These are phyloP conservation scores for Globisporangium spinosum DNA, from an alignment of 352 stramenopile species.

Conservation along the genomic window DNA sequence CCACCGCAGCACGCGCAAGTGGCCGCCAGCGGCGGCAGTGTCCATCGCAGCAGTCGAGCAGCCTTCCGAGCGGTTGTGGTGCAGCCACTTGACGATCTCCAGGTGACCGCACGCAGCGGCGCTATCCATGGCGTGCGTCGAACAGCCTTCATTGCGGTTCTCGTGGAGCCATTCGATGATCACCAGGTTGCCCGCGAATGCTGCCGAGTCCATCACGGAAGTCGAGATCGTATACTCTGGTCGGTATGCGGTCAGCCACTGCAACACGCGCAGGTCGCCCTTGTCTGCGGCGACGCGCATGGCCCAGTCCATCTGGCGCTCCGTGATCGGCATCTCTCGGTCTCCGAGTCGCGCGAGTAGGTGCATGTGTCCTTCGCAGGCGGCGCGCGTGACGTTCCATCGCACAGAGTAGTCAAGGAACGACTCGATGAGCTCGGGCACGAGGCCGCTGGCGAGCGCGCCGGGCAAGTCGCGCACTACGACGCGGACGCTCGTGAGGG, in stretches of 20 bases:
- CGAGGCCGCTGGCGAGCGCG: conserved; percentile 30
- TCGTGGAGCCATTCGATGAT: conserved; percentile 59
- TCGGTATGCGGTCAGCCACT: conserved; percentile 37
- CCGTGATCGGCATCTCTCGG: conserved; percentile 6
- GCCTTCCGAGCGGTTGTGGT: conserved; percentile 46
- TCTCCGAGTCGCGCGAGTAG: conserved; percentile 5
- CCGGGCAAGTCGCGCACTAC: conserved; percentile 30
- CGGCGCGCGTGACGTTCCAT: conserved; percentile 9
- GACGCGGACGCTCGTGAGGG: conserved; percentile 41
- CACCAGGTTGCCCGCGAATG: conserved; percentile 47
- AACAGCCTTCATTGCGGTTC: conserved; percentile 54
- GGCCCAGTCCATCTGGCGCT: conserved; percentile 14
- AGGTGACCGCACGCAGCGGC: conserved; percentile 53
- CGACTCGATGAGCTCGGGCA: conserved; percentile 20
- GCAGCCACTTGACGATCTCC: conserved; percentile 51
- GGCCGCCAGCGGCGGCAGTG: conserved; percentile 44
- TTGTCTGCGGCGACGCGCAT: conserved; percentile 44
- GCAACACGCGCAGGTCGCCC: conserved; percentile 31
- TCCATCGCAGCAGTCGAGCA: conserved; percentile 66
- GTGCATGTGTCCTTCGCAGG: conserved; percentile 14
- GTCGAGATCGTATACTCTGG: conserved; percentile 31
- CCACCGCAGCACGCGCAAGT: conserved; percentile 52
- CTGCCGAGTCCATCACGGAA: conserved; percentile 63
- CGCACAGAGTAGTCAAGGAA: conserved; percentile 11
- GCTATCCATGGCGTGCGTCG: conserved; percentile 53